phyloP scores from a whole-genome alignment of 2,329 filamentous ascomycete species.

The Fusarium sp. region DNA sequence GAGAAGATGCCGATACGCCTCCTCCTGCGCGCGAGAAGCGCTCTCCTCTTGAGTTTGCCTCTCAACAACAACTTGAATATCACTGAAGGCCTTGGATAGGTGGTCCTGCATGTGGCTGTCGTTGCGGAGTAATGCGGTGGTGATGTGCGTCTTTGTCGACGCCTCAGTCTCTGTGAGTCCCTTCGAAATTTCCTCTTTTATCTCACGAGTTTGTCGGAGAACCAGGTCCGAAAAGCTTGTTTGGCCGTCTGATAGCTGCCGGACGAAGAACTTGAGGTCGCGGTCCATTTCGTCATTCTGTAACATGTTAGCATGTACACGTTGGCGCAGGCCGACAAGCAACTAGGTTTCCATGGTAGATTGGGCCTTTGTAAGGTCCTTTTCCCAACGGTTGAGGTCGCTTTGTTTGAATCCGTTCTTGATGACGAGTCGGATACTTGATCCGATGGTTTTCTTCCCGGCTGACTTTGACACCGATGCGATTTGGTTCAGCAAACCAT shows the following conservation, averaged over 20 bases:
- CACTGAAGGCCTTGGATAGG: not conserved
- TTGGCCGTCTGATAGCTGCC: not conserved
- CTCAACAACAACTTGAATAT: not conserved
- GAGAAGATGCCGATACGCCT: not conserved
- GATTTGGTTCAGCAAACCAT: not conserved
- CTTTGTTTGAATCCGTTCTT: not conserved
- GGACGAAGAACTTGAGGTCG: not conserved
- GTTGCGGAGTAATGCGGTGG: not conserved
- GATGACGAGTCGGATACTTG: not conserved
- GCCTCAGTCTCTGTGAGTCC: not conserved
- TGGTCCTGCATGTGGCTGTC: not conserved
- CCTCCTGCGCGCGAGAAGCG: not conserved
- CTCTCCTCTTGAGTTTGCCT: not conserved
- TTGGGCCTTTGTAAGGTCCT: not conserved
- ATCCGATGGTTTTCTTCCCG: not conserved
- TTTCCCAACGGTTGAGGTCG: not conserved
- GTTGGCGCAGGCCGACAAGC: not conserved
- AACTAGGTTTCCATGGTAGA: not conserved
- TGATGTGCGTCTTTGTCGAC: not conserved
- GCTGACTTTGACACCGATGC: not conserved
- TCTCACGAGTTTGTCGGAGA: accelerated
- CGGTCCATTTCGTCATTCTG: not conserved
- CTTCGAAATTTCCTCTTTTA: not conserved
- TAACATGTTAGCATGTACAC: not conserved
- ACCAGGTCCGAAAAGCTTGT: not conserved